phyloP scores from a whole-genome alignment of 1,139 yeast species.

The Hansenula lynferdii region DNA sequence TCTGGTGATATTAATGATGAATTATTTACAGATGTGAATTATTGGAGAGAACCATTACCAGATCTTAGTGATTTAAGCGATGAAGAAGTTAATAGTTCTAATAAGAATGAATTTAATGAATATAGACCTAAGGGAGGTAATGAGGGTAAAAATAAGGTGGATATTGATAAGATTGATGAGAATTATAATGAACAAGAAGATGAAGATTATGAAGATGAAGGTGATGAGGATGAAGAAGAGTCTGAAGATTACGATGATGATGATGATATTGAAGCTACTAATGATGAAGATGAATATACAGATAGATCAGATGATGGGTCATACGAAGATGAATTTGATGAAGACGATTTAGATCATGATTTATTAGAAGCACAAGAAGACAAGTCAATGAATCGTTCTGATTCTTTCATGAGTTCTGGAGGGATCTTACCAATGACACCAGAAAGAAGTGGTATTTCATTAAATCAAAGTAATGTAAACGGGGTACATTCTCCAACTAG shows the following conservation, averaged over 20 bases:
- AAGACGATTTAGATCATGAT: constrained; percentile 19
- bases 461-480: constrained; percentile 6
- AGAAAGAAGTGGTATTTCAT: constrained; percentile 8
- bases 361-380: constrained; percentile 5
- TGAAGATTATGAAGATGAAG: constrained; percentile 13
- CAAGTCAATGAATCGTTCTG: constrained; percentile 2
- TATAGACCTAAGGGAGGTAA: constrained; percentile 2
- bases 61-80: constrained; percentile 41
- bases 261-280: constrained; percentile 7
- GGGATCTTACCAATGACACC: constrained; percentile 13
- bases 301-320: constrained; percentile 7
- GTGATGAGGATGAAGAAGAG: constrained; percentile 13
- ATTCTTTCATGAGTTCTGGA: not conserved
- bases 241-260: constrained; percentile 9
- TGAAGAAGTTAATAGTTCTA: constrained; percentile 9
- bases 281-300: constrained; percentile 6
- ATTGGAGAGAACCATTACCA: constrained; percentile 82
- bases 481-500: constrained; percentile 6
- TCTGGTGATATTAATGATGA: constrained; percentile 46
- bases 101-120: constrained; percentile 6
- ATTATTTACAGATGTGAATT: constrained; percentile 79
- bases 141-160: constrained; percentile 7
- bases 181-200: constrained; percentile 16
- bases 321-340: constrained; percentile 21
- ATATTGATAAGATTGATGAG: constrained; percentile 17